Conservation (phyloP, 805 yeast species). For the Starmerella riodocensis region DNA sequence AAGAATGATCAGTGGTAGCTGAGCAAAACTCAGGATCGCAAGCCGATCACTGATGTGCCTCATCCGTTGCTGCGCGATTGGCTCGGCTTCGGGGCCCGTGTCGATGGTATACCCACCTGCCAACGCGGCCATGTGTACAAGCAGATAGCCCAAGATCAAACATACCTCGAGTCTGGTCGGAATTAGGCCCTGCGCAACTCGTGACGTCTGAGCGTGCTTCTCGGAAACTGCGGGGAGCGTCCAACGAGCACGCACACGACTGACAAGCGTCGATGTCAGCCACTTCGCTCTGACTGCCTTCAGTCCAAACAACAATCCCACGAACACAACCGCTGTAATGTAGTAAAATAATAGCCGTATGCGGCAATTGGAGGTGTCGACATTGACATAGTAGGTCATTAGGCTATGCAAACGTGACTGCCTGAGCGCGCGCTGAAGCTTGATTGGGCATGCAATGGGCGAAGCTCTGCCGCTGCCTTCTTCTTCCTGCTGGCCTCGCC, state of each 20-base stretch:
- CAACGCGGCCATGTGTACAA: conserved; percentile 2
- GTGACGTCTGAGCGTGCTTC: neutral
- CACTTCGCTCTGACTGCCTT: neutral
- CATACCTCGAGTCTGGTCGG: neutral
- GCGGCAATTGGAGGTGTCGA: neutral
- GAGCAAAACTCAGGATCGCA: conserved; percentile 8
- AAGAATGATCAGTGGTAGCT: conserved; percentile 4
- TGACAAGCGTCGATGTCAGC: neutral
- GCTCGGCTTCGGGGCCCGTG: neutral
- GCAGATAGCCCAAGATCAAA: neutral
- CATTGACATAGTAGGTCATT: neutral
- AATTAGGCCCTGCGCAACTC: neutral
- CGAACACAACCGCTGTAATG: neutral
- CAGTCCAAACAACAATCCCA: neutral
- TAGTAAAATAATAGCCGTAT: neutral
- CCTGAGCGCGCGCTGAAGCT: too few relatives aligned
- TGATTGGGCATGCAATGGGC: too few relatives aligned
- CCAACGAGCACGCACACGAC: neutral
- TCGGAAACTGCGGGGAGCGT: neutral
- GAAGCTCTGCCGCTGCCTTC: too few relatives aligned
- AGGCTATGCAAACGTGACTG: neutral
- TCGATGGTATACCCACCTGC: neutral
- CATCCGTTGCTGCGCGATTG: neutral
- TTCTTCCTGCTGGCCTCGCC: too few relatives aligned
- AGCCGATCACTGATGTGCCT: conserved; percentile 2